A percentile compares a stretch with the other conserved stretches of the same genome.
phyloP scores from a whole-genome alignment of 345 rosid genomes.

The Noccaea bulbosa region DNA sequence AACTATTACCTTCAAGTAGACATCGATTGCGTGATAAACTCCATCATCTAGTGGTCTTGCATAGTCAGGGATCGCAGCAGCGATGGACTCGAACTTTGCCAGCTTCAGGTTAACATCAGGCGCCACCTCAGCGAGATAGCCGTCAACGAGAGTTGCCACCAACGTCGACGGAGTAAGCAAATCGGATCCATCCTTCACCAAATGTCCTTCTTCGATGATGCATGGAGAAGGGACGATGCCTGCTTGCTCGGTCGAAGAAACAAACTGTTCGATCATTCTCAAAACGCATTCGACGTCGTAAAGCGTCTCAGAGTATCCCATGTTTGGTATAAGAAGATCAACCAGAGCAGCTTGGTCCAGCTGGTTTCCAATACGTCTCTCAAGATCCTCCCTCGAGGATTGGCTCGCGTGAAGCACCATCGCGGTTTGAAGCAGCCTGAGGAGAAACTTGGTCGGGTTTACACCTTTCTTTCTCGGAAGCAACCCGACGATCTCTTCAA shows the following conservation, averaged over 20 bases:
- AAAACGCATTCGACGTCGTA: slow-evolving; percentile 68
- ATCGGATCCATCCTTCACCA: slow-evolving; percentile 46
- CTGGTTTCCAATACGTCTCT: slow-evolving; percentile 60
- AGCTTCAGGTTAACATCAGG: slow-evolving; percentile 72
- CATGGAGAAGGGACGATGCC: slow-evolving; percentile 47
- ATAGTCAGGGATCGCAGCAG: slow-evolving; percentile 65
- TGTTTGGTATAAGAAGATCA: slow-evolving; percentile 68
- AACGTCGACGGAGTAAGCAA: slow-evolving; percentile 52
- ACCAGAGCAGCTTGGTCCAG: slow-evolving; percentile 67
- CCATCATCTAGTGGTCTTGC: slow-evolving; percentile 76
- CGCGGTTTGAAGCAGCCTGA: slow-evolving; percentile 63
- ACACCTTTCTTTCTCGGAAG: slow-evolving; percentile 67
- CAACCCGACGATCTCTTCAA: slow-evolving; percentile 65
- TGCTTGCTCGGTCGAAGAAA: slow-evolving; percentile 49
- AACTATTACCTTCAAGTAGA: slow-evolving; percentile 64
- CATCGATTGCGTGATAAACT: slow-evolving; percentile 71
- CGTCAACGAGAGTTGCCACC: slow-evolving; percentile 68
- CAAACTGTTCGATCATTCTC: slow-evolving; percentile 71
- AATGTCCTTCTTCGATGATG: slow-evolving; percentile 53
- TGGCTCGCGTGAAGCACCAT: slow-evolving; percentile 60
- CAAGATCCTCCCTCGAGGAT: slow-evolving; percentile 58
- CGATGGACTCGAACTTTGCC: slow-evolving; percentile 63
- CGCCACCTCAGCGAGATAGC: slow-evolving; percentile 71
- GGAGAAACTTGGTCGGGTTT: slow-evolving; percentile 64
- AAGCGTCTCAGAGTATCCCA: slow-evolving; percentile 63